phyloP scores from a whole-genome alignment of 768 basidiomycete species.

The Kwoniella bestiolae region DNA sequence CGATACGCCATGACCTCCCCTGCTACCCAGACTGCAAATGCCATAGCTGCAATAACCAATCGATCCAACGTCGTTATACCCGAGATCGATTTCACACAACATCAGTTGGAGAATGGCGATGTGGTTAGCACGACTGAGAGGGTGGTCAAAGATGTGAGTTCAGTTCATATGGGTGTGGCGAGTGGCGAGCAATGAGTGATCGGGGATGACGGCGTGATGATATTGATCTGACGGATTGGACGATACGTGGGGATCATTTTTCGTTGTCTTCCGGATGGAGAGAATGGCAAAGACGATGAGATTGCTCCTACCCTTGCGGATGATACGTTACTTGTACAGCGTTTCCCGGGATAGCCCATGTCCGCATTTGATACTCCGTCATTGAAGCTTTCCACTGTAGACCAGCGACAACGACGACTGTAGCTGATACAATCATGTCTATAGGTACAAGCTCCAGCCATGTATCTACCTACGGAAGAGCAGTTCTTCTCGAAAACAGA shows the following conservation, averaged over 20 bases:
- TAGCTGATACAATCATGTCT: conserved; percentile 1
- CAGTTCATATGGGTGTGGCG: not conserved
- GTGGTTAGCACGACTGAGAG: conserved; percentile 91
- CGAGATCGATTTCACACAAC: conserved; percentile 86
- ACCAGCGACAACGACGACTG: no score
- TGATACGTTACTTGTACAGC: no score
- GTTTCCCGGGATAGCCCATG: no score
- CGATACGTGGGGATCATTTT: not conserved
- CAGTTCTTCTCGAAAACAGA: conserved; percentile 90
- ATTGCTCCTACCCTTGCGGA: no score
- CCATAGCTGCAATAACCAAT: conserved; percentile 50
- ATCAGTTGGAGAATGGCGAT: conserved; percentile 88
- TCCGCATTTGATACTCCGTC: not conserved
- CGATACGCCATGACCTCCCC: conserved; percentile 48
- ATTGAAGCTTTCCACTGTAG: not conserved
- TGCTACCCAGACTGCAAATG: conserved; percentile 49
- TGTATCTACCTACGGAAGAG: conserved; percentile 84
- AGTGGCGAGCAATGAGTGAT: not conserved
- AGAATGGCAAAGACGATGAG: no score
- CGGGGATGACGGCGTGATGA: not conserved
- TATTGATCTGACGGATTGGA: not conserved
- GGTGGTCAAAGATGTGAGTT: conserved; percentile 88
- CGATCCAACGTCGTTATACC: conserved; percentile 59
- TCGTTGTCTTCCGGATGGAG: no score
- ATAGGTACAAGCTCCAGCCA: conserved; percentile 97